Evolutionary conservation across 192 early-diverging fungal species (phyloP).

Genomic region (Phycomyces blakesleeanus): DNA sequence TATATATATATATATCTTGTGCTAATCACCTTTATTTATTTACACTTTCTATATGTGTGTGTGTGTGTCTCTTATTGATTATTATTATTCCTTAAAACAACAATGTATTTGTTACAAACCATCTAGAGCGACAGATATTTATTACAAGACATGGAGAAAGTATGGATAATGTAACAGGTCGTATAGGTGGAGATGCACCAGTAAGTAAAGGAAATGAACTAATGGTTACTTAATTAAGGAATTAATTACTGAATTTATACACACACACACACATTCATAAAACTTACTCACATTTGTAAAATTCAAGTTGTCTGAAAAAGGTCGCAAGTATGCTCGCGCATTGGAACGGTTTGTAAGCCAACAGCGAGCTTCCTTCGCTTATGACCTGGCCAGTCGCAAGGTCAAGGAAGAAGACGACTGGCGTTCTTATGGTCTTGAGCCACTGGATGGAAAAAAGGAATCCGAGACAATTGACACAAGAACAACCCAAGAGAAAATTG

Average conservation of each 20-base stretch:
- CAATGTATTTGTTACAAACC: too few species aligned
- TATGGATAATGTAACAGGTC: slow-evolving; percentile 76
- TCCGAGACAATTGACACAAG: neutral
- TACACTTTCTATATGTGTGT: neutral
- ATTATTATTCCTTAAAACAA: too few species aligned
- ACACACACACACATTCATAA: too few species aligned
- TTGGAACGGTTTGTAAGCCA: slow-evolving; percentile 72
- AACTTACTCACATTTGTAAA: too few species aligned
- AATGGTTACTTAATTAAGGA: neutral
- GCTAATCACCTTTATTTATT: neutral
- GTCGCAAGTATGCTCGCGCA: slow-evolving; percentile 68
- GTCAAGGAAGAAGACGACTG: slow-evolving; percentile 4
- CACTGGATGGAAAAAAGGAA: neutral
- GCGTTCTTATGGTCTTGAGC: slow-evolving; percentile 10
- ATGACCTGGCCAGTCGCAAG: slow-evolving; percentile 31
- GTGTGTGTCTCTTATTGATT: too few species aligned
- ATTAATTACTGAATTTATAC: too few species aligned
- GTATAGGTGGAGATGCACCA: slow-evolving; percentile 64
- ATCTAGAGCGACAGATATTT: slow-evolving; percentile 73
- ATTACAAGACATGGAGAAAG: slow-evolving; percentile 92
- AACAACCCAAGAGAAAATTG: slow-evolving; percentile 19
- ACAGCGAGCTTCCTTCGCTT: slow-evolving; percentile 48
- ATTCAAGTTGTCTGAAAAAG: slow-evolving; percentile 64
- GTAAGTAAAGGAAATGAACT: neutral
- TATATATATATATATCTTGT: too few species aligned